Percentiles rank a stretch among this genome's conserved stretches.
Conservation (phyloP, 495 filamentous ascomycete genomes). For the Daldinia bambusicola region DNA sequence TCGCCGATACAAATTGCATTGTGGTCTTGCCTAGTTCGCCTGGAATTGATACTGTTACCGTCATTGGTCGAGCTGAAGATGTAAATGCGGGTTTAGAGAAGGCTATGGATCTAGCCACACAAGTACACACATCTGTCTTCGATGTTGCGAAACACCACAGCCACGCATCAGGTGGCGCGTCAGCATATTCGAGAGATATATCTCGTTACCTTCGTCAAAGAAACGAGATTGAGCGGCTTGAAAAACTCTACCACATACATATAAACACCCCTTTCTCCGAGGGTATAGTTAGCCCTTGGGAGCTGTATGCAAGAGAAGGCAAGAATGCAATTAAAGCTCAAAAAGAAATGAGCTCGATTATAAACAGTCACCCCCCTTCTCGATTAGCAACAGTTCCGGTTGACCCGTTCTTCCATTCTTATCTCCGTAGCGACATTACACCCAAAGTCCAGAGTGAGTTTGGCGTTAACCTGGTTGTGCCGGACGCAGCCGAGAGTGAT, state of each 20-base stretch:
- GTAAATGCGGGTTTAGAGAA: slow-evolving; percentile 78
- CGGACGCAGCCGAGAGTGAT: slow-evolving; percentile 67
- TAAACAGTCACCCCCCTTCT: slow-evolving; percentile 81
- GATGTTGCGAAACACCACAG: slow-evolving; percentile 81
- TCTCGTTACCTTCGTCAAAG: slow-evolving; percentile 84
- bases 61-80: slow-evolving; percentile 80
- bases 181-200: slow-evolving; percentile 81
- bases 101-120: slow-evolving; percentile 81
- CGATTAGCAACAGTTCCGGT: slow-evolving; percentile 74
- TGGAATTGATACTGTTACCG: slow-evolving; percentile 82
- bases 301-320: slow-evolving; percentile 83
- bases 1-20: slow-evolving; percentile 88
- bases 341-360: slow-evolving; percentile 80
- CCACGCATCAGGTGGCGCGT: slow-evolving; percentile 74
- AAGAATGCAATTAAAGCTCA: slow-evolving; percentile 85
- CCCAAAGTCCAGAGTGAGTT: slow-evolving; percentile 74
- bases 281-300: slow-evolving; percentile 75
- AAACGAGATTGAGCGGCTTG: slow-evolving; percentile 79
- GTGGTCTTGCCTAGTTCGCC: slow-evolving; percentile 79
- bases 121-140: slow-evolving; percentile 80
- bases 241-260: slow-evolving; percentile 78
- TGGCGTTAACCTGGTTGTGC: slow-evolving; percentile 82
- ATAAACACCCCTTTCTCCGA: slow-evolving; percentile 77
- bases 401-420: slow-evolving; percentile 87
- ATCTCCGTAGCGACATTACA: slow-evolving; percentile 71